A percentile compares a stretch with the other conserved stretches of the same genome.
Conservation (phyloP, 768 basidiomycete genomes). For the Cystobasidium onofrii region DNA sequence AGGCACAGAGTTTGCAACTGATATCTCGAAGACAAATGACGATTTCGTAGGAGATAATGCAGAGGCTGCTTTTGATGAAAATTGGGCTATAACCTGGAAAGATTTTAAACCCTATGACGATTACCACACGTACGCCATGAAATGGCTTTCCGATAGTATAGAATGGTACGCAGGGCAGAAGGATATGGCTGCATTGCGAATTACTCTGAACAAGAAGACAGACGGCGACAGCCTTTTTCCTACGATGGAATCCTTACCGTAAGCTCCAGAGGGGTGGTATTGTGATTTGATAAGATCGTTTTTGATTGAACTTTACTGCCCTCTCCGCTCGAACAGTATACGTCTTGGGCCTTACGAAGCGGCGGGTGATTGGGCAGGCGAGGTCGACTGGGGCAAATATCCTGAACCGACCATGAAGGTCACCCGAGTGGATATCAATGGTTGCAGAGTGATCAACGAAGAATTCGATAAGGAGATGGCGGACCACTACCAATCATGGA, state of each 20-base stretch:
- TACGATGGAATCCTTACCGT: background rate
- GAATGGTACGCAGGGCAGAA: background rate
- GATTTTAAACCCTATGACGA: background rate
- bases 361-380: background rate
- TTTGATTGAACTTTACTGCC: too few relatives aligned
- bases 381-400: background rate
- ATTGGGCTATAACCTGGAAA: background rate
- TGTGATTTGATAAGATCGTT: too few relatives aligned
- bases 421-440: background rate
- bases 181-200: background rate
- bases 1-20: background rate
- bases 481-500: too few relatives aligned
- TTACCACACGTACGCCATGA: background rate
- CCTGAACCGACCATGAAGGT: background rate
- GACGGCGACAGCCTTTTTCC: background rate
- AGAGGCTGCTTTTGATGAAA: background rate
- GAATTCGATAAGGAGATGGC: too few relatives aligned
- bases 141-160: background rate
- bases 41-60: background rate
- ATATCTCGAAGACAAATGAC: background rate
- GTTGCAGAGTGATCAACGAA: background rate
- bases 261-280: too few relatives aligned
- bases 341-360: background rate
- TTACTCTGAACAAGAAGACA: background rate
- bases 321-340: background rate